phyloP scores from a whole-genome alignment of 1,139 yeast genomes.

The Kodamaea sp. region DNA sequence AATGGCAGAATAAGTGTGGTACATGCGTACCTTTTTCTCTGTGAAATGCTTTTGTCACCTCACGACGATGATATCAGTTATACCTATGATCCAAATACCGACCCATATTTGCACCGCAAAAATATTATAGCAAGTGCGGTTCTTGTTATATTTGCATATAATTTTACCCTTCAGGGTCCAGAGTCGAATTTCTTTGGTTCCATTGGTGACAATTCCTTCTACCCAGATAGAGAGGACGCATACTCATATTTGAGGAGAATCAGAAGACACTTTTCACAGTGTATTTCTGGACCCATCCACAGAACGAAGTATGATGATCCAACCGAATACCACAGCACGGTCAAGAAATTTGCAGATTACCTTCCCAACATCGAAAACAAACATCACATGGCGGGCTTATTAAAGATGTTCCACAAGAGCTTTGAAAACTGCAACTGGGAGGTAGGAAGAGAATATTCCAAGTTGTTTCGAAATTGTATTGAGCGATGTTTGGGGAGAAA shows the following conservation, averaged over 20 bases:
- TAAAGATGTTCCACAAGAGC: conserved; percentile 36
- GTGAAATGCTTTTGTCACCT: conserved; percentile 18
- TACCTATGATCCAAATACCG: conserved; percentile 48
- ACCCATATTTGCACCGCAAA: conserved; percentile 56
- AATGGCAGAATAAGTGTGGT: conserved; percentile 13
- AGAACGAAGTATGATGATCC: conserved; percentile 3
- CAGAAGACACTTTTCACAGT: conserved; percentile 30
- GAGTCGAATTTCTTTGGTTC: conserved; percentile 38
- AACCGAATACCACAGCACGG: conserved; percentile 7
- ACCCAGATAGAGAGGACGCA: conserved; percentile 38
- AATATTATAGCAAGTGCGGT: conserved; percentile 55
- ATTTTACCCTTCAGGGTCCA: conserved; percentile 55
- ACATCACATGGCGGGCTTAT: conserved; percentile 54
- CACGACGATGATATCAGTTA: conserved; percentile 26
- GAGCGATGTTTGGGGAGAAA: conserved; percentile 54
- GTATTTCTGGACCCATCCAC: conserved; percentile 25
- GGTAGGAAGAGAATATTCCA: conserved; percentile 57
- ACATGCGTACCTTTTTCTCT: conserved; percentile 15
- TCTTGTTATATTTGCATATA: conserved; percentile 60
- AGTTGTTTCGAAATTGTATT: conserved; percentile 54
- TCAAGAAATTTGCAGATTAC: conserved; percentile 8
- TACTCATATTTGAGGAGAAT: conserved; percentile 37
- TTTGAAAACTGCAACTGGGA: conserved; percentile 52
- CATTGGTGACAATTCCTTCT: conserved; percentile 15
- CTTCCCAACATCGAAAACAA: conserved; percentile 29